phyloP scores from a whole-genome alignment of 129 eudicot genomes.

The Arctium minus region DNA sequence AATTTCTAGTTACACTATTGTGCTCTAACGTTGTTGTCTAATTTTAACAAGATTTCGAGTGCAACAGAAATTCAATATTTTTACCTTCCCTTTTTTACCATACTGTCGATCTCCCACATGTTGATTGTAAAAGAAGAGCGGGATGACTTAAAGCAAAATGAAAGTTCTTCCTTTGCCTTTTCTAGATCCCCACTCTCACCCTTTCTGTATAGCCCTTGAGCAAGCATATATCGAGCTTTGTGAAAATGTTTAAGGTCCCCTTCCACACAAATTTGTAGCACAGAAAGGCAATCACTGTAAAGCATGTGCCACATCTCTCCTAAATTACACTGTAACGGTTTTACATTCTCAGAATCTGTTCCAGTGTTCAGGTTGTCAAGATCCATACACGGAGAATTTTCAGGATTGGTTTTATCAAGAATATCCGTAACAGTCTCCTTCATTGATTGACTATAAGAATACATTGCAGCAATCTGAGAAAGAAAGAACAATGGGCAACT shows the following conservation, averaged over 20 bases:
- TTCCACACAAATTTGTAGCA: constrained; percentile 79
- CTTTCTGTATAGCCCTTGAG: constrained; percentile 86
- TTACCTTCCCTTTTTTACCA: constrained; percentile 93
- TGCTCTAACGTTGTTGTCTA: neutral
- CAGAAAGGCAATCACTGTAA: constrained; percentile 90
- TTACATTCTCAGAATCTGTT: constrained; percentile 14
- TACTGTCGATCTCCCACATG: constrained; percentile 99
- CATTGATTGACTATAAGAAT: constrained; percentile 52
- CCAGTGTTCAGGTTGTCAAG: constrained; percentile 14
- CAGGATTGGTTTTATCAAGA: constrained; percentile 30
- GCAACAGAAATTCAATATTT: neutral
- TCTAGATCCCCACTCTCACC: constrained; percentile 70
- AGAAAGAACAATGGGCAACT: neutral
- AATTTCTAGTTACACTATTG: neutral
- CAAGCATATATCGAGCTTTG: constrained; percentile 96
- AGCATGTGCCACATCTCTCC: constrained; percentile 66
- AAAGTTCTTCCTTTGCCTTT: constrained; percentile 88
- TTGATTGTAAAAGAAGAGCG: constrained; percentile 93
- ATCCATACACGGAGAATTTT: constrained; percentile 14
- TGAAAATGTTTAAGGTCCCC: constrained; percentile 99
- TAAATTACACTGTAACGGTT: constrained; percentile 27
- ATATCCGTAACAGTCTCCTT: constrained; percentile 46
- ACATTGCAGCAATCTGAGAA: constrained; percentile 68
- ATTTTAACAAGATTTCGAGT: neutral
- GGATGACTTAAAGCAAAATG: constrained; percentile 94